Conservation (phyloP, 139 green algal species). For the Tetraselmis chui region DNA sequence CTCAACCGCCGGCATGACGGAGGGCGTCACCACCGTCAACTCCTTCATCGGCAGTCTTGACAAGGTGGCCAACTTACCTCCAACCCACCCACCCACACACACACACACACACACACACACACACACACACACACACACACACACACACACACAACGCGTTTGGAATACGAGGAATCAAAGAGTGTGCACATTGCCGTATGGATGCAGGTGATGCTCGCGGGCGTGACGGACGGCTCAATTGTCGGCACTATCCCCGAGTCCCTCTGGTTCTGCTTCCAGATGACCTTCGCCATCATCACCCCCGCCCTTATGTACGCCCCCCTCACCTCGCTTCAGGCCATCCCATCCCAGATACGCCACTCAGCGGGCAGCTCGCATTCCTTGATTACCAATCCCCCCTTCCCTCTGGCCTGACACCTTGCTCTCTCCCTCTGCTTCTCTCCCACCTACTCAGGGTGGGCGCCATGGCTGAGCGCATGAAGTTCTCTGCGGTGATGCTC, state of each 20-base stretch:
- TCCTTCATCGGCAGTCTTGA: slow-evolving; percentile 31
- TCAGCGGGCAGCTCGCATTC: too few relatives aligned
- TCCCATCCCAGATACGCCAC: too few relatives aligned
- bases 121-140: too few relatives aligned
- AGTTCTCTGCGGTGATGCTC: slow-evolving; percentile 25
- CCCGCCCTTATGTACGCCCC: slow-evolving; percentile 20
- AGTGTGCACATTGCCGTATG: too few relatives aligned
- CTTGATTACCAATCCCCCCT: background rate
- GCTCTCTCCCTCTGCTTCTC: too few relatives aligned
- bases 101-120: background rate
- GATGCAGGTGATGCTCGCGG: slow-evolving; percentile 10
- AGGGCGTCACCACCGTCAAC: slow-evolving; percentile 2
- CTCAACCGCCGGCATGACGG: slow-evolving; percentile 11
- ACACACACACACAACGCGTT: too few relatives aligned
- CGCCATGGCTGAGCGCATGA: slow-evolving; percentile 32
- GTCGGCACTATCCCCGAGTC: slow-evolving; percentile 28
- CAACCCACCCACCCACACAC: background rate
- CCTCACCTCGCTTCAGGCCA: background rate
- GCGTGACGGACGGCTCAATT: slow-evolving; percentile 16
- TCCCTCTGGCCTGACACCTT: background rate
- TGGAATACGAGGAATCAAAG: too few relatives aligned
- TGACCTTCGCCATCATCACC: slow-evolving; percentile 40
- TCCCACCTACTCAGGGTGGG: slow-evolving; percentile 14
- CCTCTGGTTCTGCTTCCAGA: slow-evolving; percentile 34
- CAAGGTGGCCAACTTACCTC: slow-evolving; percentile 24